Conservation (phyloP, 768 basidiomycete genomes). For the Tylopilus balloui region DNA sequence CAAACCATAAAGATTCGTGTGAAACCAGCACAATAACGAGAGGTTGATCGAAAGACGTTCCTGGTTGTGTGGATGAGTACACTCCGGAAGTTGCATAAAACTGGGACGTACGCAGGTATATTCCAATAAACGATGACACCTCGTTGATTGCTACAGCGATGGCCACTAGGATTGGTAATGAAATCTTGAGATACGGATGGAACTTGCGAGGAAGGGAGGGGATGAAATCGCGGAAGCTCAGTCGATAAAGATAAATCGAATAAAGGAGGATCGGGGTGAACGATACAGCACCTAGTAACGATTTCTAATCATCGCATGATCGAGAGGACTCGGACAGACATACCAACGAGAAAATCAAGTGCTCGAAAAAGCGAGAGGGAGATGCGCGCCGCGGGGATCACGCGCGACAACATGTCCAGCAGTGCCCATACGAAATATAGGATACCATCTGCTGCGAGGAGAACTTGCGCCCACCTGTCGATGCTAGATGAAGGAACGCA, state of each 20-base stretch:
- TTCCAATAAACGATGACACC: conserved; percentile 60
- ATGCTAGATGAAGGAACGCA: conserved; percentile 1
- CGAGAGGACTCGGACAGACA: conserved; percentile 20
- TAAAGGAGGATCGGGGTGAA: conserved; percentile 64
- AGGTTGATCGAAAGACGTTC: conserved; percentile 1
- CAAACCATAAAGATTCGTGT: conserved; percentile 43
- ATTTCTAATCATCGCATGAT: not conserved
- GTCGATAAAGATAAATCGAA: conserved; percentile 56
- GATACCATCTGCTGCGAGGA: conserved; percentile 61
- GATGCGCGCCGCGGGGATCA: conserved; percentile 47
- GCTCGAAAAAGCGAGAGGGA: conserved; percentile 44
- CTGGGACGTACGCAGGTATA: conserved; percentile 46
- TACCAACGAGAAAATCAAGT: conserved; percentile 62
- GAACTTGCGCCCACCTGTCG: conserved; percentile 45
- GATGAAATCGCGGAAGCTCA: conserved; percentile 49
- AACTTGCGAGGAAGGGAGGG: conserved; percentile 48
- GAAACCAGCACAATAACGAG: conserved; percentile 45
- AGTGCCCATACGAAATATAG: conserved; percentile 55
- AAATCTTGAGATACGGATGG: conserved; percentile 39
- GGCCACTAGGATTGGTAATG: conserved; percentile 53
- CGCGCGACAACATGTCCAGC: conserved; percentile 56
- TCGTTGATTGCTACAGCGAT: conserved; percentile 52
- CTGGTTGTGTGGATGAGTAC: conserved; percentile 9
- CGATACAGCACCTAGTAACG: conserved; percentile 45
- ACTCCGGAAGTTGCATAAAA: not conserved